Evolutionary conservation across 495 filamentous ascomycete genomes (phyloP), one percentile per base, ranked within the genome.

Genomic region (Aspergillus homomorphus): DNA sequence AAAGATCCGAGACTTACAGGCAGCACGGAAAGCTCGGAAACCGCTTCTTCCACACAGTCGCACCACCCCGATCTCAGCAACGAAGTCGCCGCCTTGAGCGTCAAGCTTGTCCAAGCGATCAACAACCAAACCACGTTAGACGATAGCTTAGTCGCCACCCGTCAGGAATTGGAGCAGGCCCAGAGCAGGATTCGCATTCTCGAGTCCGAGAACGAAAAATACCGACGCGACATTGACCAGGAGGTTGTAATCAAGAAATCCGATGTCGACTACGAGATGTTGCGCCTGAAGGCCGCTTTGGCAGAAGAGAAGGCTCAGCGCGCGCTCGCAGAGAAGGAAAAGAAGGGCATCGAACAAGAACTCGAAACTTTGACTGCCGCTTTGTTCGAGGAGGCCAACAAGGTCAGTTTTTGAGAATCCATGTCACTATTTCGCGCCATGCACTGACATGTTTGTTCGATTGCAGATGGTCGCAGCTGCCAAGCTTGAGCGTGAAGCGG

Each of bases 81-180:
- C 54, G 94, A 98, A 72, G 92, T 98, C 14, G 88, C 94, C 24
- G 83, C 90, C 3, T 78, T 98, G 21, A 97, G 91, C 71, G 92
- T 91, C 49, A 98, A 98, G 73, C 81, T 98, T 53, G 91, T 98
- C 57, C 92, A 91, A 64, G 92, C 94, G 53, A 97, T 98, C 72
- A 98, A 98, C 68, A 89, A 94, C 67, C 95, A 98, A 76, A 97
- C 94, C 4, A 89, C 80, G 26, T 78, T 98, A 24, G 94, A 98
- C 66, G 94, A 98, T 66, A 89, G 83, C 28, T 80, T 98, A 48
- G 87, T 89, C 52, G 86, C 81, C 22, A 89, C 93, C 22, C 83
- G 89, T 18, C 86, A 93, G 68, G 91, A 96, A 65, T 68, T 98
- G 52, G 91, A 96, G 51, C 67, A 80, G n/a, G 83, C 91, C 4